A percentile compares a stretch with the other conserved stretches of the same genome.
phyloP scores from a whole-genome alignment of 305 asterid species.

The Fraxinus sp. region DNA sequence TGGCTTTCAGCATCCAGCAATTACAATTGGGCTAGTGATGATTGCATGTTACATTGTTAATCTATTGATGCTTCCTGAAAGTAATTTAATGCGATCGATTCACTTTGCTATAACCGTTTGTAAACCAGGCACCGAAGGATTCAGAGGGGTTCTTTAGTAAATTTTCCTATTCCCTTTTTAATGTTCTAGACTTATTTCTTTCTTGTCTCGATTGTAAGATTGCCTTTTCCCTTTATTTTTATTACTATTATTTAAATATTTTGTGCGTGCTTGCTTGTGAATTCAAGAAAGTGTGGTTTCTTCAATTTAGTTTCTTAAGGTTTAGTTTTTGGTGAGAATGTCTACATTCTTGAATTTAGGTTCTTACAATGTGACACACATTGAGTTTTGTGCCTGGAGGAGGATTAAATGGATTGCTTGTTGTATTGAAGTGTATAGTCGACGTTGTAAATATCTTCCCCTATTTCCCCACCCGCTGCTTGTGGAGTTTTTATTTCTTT shows the following conservation, averaged over 20 bases:
- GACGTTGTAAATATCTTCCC: neutral
- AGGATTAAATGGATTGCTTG: neutral
- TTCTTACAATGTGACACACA: neutral
- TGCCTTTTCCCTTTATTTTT: neutral
- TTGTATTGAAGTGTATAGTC: neutral
- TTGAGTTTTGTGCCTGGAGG: neutral
- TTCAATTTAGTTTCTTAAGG: neutral
- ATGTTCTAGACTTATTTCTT: neutral
- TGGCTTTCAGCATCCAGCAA: slow-evolving; percentile 3
- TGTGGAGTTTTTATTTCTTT: neutral
- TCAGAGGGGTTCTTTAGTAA: neutral
- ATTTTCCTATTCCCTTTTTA: neutral
- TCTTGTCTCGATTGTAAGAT: neutral
- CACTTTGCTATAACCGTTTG: neutral
- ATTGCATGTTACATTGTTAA: neutral
- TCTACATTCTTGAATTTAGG: neutral
- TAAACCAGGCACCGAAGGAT: neutral
- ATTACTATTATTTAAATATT: neutral
- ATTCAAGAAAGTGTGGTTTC: neutral
- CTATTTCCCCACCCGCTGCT: neutral
- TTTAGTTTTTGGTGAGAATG: neutral
- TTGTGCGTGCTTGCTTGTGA: neutral
- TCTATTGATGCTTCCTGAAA: neutral
- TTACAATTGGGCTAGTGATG: neutral
- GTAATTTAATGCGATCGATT: neutral